Base-by-base conservation (phyloP, 495 filamentous ascomycete genomes). In the Clohesyomyces aquaticus region DNA sequence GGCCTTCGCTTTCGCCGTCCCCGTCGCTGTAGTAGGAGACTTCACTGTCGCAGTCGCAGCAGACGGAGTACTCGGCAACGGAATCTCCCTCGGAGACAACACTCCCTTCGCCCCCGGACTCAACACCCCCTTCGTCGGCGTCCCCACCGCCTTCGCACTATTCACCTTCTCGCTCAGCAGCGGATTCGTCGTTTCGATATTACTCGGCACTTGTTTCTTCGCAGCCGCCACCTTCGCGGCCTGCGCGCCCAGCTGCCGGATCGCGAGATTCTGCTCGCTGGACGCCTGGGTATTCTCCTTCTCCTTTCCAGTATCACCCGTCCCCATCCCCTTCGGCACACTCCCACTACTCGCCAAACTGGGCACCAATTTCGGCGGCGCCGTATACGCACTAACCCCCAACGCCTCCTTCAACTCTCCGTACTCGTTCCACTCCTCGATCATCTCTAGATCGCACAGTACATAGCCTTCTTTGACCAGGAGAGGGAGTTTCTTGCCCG, bases 401-500 rank as follows among this genome's bases (percentile, higher is more conserved):
- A 67, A 53, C 16, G 90, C 84, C 74, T 94, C 84, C 73, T 94
- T 93, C 57, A 98, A 82, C 78, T 98, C 94, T 71, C 90, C 93
- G 72, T 93, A 96, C 70, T 98, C 94, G 77, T 98, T 98, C 95
- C 95, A 98, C 73, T 98, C 94, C 78, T 98, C 94, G 58, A 96
- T 83, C 72, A 97, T 84, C 59, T 96, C 91, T 23, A 96, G 80
- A 72, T 98, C 94, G 56, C 89, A 94, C 51, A 98, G 73, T 1
- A 99, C 85, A 66, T 86, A 76, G 16, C 93, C 93, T 79, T 88
- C 87, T 77, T 93, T 92, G 27, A 97, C 92, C 47, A 99, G 73
- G 1, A 89, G 90, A 0, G 94, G 94, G 42, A 99, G 77, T 74
- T 96, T 96, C 75, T 86, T 88, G 69, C 85, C 84, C 61, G 80